Evolutionary conservation across 78 protist species (phyloP).

Genomic region (Dictyostelium discoideum): DNA sequence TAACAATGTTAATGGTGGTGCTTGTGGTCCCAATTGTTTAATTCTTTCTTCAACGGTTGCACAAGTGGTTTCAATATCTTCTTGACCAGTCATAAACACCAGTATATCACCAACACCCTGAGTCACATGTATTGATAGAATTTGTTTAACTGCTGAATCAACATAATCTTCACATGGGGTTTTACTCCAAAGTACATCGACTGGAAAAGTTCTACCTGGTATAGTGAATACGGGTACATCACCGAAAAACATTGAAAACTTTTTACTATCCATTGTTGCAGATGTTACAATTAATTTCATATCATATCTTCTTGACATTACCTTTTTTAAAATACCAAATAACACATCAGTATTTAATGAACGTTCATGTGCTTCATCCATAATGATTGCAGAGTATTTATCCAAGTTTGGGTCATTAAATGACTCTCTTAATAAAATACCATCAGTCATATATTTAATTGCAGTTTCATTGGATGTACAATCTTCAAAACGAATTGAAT

Average conservation of each 20-base stretch:
- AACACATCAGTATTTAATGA: constrained; percentile 98
- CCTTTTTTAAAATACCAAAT: constrained; percentile 93
- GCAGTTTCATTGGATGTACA: constrained; percentile 83
- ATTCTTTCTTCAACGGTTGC: constrained; percentile 84
- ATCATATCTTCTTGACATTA: constrained; percentile 89
- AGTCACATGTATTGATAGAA: constrained; percentile 84
- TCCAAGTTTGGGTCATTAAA: constrained; percentile 91
- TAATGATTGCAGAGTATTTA: constrained; percentile 90
- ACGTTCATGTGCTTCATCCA: constrained; percentile 99
- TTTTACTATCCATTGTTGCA: constrained; percentile 99
- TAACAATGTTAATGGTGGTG: constrained; percentile 88
- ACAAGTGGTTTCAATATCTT: constrained; percentile 97
- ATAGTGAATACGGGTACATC: constrained; percentile 92
- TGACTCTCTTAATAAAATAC: constrained; percentile 96
- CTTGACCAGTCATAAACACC: constrained; percentile 99
- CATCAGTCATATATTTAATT: constrained; percentile 99
- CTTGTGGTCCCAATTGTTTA: constrained; percentile 46
- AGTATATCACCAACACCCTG: constrained; percentile 97
- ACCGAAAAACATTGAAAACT: constrained; percentile 97
- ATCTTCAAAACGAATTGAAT: constrained; percentile 97
- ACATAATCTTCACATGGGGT: constrained; percentile 92
- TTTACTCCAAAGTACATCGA: constrained; percentile 90
- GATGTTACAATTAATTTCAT: constrained; percentile 98
- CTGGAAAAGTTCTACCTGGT: constrained; percentile 99
- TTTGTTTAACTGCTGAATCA: constrained; percentile 96